These are phyloP conservation scores for Herpotrichia juniperi DNA, from an alignment of 2,329 filamentous ascomycete genomes.

Conservation along the genomic window DNA sequence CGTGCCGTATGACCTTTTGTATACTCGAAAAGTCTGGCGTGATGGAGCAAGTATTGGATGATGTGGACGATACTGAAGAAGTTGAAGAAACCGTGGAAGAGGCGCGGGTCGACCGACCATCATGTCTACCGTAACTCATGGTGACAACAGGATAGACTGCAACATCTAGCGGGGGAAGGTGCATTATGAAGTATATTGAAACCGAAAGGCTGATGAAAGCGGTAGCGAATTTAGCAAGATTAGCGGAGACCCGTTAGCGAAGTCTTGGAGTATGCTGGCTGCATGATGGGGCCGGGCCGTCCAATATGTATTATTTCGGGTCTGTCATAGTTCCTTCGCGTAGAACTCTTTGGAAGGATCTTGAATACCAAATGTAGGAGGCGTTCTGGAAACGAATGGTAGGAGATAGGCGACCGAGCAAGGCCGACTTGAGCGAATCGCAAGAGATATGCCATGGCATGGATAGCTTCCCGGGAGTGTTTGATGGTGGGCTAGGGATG, in stretches of 20 bases:
- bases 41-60: conserved; percentile 21
- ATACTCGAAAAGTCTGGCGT: conserved; percentile 42
- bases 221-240: conserved; percentile 16
- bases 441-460: conserved; percentile 14
- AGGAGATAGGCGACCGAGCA: conserved; percentile 25
- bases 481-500: conserved; percentile 11
- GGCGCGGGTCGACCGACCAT: conserved; percentile 26
- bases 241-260: conserved; percentile 2
- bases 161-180: conserved; percentile 43
- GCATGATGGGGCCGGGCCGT: conserved; percentile 3
- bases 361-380: conserved; percentile 8
- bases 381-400: conserved; percentile 12
- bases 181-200: conserved; percentile 37
- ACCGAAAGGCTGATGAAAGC: conserved; percentile 12
- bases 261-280: conserved; percentile 1
- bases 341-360: conserved; percentile 2
- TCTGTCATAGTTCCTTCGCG: neutral
- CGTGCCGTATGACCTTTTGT: conserved; percentile 37
- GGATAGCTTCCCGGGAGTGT: conserved; percentile 11
- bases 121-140: conserved; percentile 42
- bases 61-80: conserved; percentile 32
- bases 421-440: conserved; percentile 19
- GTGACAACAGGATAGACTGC: conserved; percentile 37
- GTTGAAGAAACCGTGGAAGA: conserved; percentile 31
- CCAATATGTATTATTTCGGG: conserved; percentile 13